A percentile compares a stretch with the other conserved stretches of the same genome.
Evolutionary conservation across 2,329 filamentous ascomycete species (phyloP).

Genomic region (Aspergillus sp.): DNA sequence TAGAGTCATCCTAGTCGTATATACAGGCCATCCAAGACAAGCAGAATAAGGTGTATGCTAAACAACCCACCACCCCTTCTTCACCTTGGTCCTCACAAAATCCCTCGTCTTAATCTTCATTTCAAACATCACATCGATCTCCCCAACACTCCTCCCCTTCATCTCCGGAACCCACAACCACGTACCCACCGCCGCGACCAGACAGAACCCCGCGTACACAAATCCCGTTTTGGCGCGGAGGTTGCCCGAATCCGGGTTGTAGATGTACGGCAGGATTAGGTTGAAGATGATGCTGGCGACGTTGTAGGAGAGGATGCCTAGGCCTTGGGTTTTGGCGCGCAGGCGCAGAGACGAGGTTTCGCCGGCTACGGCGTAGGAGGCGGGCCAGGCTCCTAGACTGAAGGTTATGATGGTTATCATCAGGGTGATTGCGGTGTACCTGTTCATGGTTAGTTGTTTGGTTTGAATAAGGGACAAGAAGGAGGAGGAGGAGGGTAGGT

Average conservation of each 20-base stretch:
- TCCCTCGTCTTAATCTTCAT: conserved; percentile 12
- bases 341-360: conserved; percentile 30
- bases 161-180: conserved; percentile 48
- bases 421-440: conserved; percentile 36
- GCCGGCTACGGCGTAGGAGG: conserved; percentile 29
- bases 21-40: too few species aligned
- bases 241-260: conserved; percentile 40
- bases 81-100: conserved; percentile 17
- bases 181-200: conserved; percentile 24
- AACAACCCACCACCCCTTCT: not conserved
- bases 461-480: not conserved
- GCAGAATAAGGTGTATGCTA: not conserved
- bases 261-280: conserved; percentile 45
- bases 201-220: conserved; percentile 30
- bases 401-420: conserved; percentile 39
- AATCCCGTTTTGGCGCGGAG: conserved; percentile 37
- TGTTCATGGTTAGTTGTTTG: conserved; percentile 8
- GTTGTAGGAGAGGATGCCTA: conserved; percentile 37
- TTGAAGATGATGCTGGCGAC: conserved; percentile 37
- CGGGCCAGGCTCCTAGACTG: conserved; percentile 28
- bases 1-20: too few species aligned
- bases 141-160: conserved; percentile 40
- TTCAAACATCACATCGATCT: conserved; percentile 41
- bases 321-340: conserved; percentile 30
- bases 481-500: conserved; percentile 3